These are phyloP conservation scores for Boletellus dicymbophilus DNA, from an alignment of 1,284 basidiomycete species.

Conservation along the genomic window DNA sequence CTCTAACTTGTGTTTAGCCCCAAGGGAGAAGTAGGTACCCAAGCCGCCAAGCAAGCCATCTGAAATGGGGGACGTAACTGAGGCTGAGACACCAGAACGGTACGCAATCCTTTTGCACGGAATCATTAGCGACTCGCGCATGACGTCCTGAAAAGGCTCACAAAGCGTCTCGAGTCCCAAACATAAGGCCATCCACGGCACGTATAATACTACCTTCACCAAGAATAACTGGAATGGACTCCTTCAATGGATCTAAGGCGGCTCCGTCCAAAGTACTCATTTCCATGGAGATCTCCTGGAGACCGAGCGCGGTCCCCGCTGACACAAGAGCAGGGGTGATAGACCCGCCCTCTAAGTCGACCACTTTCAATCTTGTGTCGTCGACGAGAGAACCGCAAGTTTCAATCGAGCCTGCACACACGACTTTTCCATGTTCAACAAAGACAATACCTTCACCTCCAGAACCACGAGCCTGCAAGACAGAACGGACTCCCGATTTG, in stretches of 20 bases:
- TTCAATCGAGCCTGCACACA: conserved; percentile 29
- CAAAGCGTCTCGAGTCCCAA: conserved; percentile 73
- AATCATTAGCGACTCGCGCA: conserved; percentile 1
- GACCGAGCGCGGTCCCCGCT: conserved; percentile 58
- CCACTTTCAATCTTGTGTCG: conserved; percentile 12
- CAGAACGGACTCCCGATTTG: conserved; percentile 20
- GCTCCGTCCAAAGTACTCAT: conserved; percentile 66
- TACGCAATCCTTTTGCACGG: conserved; percentile 54
- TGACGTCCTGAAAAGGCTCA: conserved; percentile 38
- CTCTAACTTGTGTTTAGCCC: conserved; percentile 65
- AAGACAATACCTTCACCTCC: conserved; percentile 31
- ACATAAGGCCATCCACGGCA: conserved; percentile 77
- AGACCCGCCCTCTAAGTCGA: conserved; percentile 44
- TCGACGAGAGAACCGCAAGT: conserved; percentile 18
- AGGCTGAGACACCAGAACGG: conserved; percentile 64
- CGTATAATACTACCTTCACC: conserved; percentile 57
- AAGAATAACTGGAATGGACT: conserved; percentile 46
- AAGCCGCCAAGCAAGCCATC: conserved; percentile 65
- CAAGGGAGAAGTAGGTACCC: conserved; percentile 64
- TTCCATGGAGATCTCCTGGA: conserved; percentile 64
- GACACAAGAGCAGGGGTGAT: conserved; percentile 58
- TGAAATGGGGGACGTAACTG: conserved; percentile 58
- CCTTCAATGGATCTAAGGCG: conserved; percentile 52
- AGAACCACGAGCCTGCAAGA: conserved; percentile 11
- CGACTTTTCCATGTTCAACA: conserved; percentile 32